A percentile compares a stretch with the other conserved stretches of the same genome.
phyloP scores from a whole-genome alignment of 345 rosid species.

The Mallotus nudiflorus region DNA sequence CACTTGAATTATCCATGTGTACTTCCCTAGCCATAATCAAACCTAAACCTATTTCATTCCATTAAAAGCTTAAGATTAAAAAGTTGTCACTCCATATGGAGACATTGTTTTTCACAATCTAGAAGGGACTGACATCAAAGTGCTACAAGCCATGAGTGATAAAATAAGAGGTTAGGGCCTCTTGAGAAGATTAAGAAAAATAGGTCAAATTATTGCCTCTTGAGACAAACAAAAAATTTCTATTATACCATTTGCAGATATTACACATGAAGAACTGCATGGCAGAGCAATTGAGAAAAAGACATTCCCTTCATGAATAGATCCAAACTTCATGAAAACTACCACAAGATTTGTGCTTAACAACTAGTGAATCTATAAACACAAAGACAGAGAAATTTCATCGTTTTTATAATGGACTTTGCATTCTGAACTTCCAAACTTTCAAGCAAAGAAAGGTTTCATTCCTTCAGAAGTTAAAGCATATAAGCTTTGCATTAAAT shows the following conservation, averaged over 20 bases:
- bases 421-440: background rate
- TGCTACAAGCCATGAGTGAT: background rate
- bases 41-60: background rate
- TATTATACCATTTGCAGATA: background rate
- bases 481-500: background rate
- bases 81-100: background rate
- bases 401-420: background rate
- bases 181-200: no score
- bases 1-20: background rate
- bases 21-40: background rate
- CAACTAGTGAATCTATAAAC: background rate
- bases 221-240: background rate
- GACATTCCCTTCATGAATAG: background rate
- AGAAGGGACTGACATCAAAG: background rate
- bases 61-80: background rate
- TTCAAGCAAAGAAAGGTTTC: background rate
- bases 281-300: background rate
- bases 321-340: background rate
- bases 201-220: no score
- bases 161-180: no score
- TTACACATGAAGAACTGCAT: background rate
- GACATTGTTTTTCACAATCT: background rate
- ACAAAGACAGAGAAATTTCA: background rate
- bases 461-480: background rate
- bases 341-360: background rate